Base-by-base conservation (phyloP, 106 monocot genomes). In the Acorus gramineus region DNA sequence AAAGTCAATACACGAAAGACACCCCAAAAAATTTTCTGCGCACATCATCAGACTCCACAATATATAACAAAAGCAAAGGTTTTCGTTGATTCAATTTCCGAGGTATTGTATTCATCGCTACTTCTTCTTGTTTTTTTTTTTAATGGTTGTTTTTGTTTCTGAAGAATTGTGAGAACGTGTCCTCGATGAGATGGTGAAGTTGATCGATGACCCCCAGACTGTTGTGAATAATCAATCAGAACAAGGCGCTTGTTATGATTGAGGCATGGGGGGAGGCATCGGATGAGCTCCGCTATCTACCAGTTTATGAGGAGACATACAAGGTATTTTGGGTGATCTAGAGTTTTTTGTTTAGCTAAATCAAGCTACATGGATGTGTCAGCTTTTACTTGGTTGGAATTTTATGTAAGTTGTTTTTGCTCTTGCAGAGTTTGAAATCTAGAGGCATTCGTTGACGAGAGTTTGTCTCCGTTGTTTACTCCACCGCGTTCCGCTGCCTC, bases 111-210 rank as follows among this genome's bases (percentile, higher is more conserved):
- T 28, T 28, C 28, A 28, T 28, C 28, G 28, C 28, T 28, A 0
- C 28, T 28, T 28, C 28, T 28, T 28, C 28, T 1, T n/a, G n/a
- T n/a, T n/a, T 28, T 28, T 28, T 28, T 28, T 28, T 28, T 28
- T 0, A 28, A 28, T 28, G 0, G 1, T 28, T 28, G 0, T 28
- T 28, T 28, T 28, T 28, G 28, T 28, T 28, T 28, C n/a, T 86
- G 14, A 95, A 90, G 74, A 95, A 95, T 66, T 89, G 89, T 60
- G 89, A 93, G 77, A 89, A 87, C 95, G 95, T 69, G 87, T 95
- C 56, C 86, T 95, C 53, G 95, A 95, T 62, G 95, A 95, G 85
- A 87, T 95, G 85, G 90, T 95, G 11, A 90, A 83, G 63, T 70
- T 95, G 70, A 95, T 95, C 51, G 95, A 90, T 64, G 90, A 95